Conservation (phyloP, 2,329 filamentous ascomycete genomes). For the Phialophora macrospora region DNA sequence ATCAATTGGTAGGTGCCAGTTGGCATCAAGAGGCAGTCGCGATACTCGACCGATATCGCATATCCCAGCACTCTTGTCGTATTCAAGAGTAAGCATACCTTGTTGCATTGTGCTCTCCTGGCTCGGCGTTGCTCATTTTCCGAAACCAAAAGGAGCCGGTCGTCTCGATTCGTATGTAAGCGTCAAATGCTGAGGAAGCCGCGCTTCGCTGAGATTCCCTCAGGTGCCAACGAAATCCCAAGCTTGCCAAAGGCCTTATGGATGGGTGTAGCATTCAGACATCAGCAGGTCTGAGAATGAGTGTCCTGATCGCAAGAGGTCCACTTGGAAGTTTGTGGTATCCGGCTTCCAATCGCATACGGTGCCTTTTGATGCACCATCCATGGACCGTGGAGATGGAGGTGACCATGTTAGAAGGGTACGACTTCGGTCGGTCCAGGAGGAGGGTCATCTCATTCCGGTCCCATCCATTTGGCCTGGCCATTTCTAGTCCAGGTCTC, state of each 20-base stretch:
- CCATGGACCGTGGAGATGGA: too few species aligned
- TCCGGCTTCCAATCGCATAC: too few species aligned
- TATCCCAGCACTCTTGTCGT: background rate
- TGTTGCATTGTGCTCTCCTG: background rate
- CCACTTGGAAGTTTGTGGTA: too few species aligned
- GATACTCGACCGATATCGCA: background rate
- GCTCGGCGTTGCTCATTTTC: background rate
- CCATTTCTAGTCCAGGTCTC: too few species aligned
- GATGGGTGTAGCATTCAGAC: too few species aligned
- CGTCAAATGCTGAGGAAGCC: background rate
- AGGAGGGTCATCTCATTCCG: too few species aligned
- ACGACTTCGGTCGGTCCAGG: too few species aligned
- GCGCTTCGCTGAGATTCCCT: background rate
- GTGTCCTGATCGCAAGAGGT: too few species aligned
- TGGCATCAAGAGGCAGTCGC: background rate
- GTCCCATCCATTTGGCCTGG: too few species aligned
- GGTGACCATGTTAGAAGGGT: too few species aligned
- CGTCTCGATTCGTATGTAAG: background rate
- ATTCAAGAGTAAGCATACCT: background rate
- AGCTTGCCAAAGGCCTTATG: background rate
- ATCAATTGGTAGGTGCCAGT: background rate
- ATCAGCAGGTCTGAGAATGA: too few species aligned
- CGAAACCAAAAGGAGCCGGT: background rate
- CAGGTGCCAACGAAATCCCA: background rate
- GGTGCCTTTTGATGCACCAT: too few species aligned